These are phyloP conservation scores for Sphaerostilbella broomeana DNA, from an alignment of 2,329 filamentous ascomycete genomes.

Conservation along the genomic window DNA sequence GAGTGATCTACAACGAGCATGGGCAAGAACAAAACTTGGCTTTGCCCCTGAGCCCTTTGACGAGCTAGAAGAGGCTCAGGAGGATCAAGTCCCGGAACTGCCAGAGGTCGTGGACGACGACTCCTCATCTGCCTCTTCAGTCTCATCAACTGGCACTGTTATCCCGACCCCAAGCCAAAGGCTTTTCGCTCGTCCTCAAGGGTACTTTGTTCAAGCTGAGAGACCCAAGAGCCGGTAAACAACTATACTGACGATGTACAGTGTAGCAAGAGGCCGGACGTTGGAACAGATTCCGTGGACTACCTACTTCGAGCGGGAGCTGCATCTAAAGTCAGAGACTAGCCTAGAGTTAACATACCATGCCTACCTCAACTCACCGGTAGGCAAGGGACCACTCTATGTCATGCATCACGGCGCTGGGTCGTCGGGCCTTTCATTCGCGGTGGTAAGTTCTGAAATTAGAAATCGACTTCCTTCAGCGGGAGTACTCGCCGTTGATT, in stretches of 20 bases:
- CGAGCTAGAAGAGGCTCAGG: constrained; percentile 47
- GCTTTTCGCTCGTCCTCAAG: constrained; percentile 63
- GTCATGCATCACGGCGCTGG: constrained; percentile 93
- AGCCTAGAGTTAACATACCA: constrained; percentile 59
- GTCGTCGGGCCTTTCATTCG: constrained; percentile 88
- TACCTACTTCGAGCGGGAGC: constrained; percentile 81
- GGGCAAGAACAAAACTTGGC: constrained; percentile 68
- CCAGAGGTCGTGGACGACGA: constrained; percentile 49
- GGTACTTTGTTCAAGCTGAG: too few relatives aligned
- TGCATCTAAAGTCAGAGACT: constrained; percentile 56
- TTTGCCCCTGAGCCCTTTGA: constrained; percentile 45
- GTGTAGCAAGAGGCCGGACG: constrained; percentile 45
- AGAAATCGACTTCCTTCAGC: constrained; percentile 69
- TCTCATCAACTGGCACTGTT: constrained; percentile 88
- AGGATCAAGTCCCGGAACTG: constrained; percentile 40
- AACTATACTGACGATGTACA: constrained; percentile 25
- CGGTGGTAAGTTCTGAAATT: constrained; percentile 70
- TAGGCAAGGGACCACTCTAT: constrained; percentile 70
- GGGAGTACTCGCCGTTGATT: constrained; percentile 79
- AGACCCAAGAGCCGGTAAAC: too few relatives aligned
- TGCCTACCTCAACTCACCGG: constrained; percentile 79
- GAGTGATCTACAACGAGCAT: constrained; percentile 75
- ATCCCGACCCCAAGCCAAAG: constrained; percentile 69
- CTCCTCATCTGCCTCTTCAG: constrained; percentile 70
- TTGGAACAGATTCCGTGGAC: constrained; percentile 74